These are phyloP conservation scores for Fagus sylvatica DNA, from an alignment of 306 rosid species.

Conservation along the genomic window DNA sequence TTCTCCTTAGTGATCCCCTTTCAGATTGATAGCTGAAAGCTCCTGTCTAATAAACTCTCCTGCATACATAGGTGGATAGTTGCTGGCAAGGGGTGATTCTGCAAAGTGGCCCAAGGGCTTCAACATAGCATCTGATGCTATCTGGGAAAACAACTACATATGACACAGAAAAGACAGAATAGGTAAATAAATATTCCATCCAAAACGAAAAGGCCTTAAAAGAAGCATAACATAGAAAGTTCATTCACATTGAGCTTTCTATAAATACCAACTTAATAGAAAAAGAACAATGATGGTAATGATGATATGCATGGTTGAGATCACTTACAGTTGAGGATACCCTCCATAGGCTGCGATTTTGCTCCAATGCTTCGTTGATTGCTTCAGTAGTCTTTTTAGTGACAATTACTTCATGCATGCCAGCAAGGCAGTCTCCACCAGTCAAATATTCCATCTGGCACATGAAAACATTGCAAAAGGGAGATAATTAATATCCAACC, in stretches of 20 bases:
- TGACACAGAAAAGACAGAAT: not conserved
- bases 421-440: conserved; percentile 93
- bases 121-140: conserved; percentile 89
- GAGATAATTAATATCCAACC: conserved; percentile 5
- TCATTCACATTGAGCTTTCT: conserved; percentile 9
- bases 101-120: conserved; percentile 87
- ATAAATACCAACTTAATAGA: not conserved
- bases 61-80: conserved; percentile 64
- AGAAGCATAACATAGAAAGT: conserved; percentile 22
- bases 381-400: conserved; percentile 72
- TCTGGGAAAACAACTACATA: conserved; percentile 83
- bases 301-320: not conserved
- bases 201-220: conserved; percentile 13
- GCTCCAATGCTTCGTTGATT: conserved; percentile 58
- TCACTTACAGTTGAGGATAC: conserved; percentile 93
- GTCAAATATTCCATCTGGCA: conserved; percentile 93
- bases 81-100: conserved; percentile 52
- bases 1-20: conserved; percentile 55
- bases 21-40: conserved; percentile 86
- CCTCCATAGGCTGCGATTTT: conserved; percentile 82
- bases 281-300: not conserved
- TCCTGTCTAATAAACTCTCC: conserved; percentile 95
- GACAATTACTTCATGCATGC: conserved; percentile 91
- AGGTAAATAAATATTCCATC: conserved; percentile 11
- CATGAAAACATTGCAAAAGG: not conserved